These are phyloP conservation scores for Umbelopsis sp. DNA, from an alignment of 192 early-diverging fungal genomes.

Conservation along the genomic window DNA sequence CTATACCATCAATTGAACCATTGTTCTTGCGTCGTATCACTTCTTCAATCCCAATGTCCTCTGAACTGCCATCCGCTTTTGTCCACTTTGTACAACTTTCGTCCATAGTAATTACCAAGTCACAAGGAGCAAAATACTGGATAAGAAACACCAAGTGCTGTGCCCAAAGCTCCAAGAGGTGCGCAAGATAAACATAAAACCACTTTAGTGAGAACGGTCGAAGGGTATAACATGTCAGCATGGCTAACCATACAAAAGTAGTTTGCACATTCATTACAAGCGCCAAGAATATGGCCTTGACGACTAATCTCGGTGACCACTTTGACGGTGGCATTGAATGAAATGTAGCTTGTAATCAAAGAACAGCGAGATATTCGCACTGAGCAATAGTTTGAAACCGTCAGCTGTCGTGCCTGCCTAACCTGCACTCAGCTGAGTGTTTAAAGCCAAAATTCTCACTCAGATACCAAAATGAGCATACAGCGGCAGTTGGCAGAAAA, in stretches of 20 bases:
- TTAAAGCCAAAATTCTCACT: background rate
- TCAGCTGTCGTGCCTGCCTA: background rate
- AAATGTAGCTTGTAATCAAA: background rate
- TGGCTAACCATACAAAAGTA: slow-evolving; percentile 23
- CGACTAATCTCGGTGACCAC: background rate
- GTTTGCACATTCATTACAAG: slow-evolving; percentile 25
- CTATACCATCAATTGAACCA: slow-evolving; percentile 33
- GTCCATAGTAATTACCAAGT: slow-evolving; percentile 51
- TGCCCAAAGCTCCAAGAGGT: slow-evolving; percentile 35
- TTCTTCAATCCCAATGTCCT: slow-evolving; percentile 23
- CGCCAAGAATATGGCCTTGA: background rate
- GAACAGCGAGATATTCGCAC: background rate
- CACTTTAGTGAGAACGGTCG: background rate
- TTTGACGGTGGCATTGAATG: background rate
- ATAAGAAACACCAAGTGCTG: slow-evolving; percentile 50
- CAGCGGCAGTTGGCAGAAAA: background rate
- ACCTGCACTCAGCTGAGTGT: background rate
- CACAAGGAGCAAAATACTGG: slow-evolving; percentile 55
- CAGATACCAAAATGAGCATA: background rate
- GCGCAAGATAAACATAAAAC: slow-evolving; percentile 2
- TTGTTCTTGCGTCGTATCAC: slow-evolving; percentile 26
- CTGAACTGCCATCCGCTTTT: slow-evolving; percentile 8
- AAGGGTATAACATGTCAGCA: slow-evolving; percentile 17
- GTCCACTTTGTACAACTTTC: slow-evolving; percentile 34
- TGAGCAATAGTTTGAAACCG: background rate